These are phyloP conservation scores for Mycena latifolia DNA, from an alignment of 768 basidiomycete genomes.

Conservation along the genomic window DNA sequence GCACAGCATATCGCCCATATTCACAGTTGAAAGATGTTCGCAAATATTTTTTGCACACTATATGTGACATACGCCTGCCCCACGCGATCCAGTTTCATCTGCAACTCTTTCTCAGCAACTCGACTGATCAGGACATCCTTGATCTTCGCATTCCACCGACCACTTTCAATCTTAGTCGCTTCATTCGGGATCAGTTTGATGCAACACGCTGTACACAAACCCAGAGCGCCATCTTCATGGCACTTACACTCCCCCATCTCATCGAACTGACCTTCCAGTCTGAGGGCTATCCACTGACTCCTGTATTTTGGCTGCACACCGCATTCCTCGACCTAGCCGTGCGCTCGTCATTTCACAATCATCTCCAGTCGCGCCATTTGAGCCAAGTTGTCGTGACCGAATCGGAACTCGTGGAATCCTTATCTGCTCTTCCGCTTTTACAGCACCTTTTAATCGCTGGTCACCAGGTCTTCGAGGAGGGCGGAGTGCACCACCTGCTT, in stretches of 20 bases:
- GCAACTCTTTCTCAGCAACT: neutral
- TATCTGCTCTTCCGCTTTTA: neutral
- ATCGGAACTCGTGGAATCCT: neutral
- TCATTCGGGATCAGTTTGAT: neutral
- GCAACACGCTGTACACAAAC: neutral
- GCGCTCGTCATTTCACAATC: constrained; percentile 2
- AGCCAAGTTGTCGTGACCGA: constrained; percentile 1
- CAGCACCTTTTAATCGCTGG: neutral
- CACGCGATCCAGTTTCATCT: neutral
- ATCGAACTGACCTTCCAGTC: neutral
- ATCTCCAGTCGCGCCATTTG: neutral
- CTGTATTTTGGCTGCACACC: neutral
- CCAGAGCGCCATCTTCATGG: neutral
- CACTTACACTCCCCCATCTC: constrained; percentile 3
- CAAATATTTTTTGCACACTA: too few species aligned
- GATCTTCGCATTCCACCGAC: neutral
- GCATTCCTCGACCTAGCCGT: constrained; percentile 1
- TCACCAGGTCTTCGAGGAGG: neutral
- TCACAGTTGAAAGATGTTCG: too few species aligned
- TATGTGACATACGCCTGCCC: too few species aligned
- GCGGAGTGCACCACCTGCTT: neutral
- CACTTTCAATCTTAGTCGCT: neutral
- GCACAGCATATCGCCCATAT: too few species aligned
- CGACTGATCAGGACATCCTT: neutral
- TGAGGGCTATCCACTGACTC: neutral